These are phyloP conservation scores for Rhodotorula sphaerocarpa DNA, from an alignment of 768 basidiomycete species.

Conservation along the genomic window DNA sequence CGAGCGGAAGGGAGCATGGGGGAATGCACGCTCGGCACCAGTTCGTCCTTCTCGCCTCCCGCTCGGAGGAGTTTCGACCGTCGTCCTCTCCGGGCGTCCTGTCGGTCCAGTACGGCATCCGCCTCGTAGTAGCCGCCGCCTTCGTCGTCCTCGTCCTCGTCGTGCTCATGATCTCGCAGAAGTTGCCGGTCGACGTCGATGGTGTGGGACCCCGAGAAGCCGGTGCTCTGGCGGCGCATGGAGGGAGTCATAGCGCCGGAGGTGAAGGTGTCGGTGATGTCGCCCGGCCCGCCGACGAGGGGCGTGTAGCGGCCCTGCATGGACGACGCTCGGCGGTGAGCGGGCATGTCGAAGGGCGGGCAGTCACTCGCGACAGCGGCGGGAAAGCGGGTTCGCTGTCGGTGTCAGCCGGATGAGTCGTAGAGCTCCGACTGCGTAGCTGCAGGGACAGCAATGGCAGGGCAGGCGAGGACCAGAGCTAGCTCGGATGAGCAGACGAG, in stretches of 20 bases:
- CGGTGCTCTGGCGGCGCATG: not conserved
- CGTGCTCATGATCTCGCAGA: too few relatives aligned
- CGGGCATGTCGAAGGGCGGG: not conserved
- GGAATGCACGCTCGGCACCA: too few relatives aligned
- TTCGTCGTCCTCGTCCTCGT: not conserved
- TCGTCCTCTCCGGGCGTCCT: too few relatives aligned
- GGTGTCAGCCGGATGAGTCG: too few relatives aligned
- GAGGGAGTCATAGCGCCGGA: not conserved
- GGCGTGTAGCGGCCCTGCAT: conserved; percentile 6
- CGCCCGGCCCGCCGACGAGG: not conserved
- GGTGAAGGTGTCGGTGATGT: conserved; percentile 14
- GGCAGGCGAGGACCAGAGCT: too few relatives aligned
- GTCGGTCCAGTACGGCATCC: not conserved
- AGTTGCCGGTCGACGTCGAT: not conserved
- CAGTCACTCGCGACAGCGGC: too few relatives aligned
- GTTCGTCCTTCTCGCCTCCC: conserved; percentile 20
- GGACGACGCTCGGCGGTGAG: conserved; percentile 24
- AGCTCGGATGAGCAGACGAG: too few relatives aligned
- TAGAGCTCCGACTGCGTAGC: too few relatives aligned
- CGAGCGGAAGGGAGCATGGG: not conserved
- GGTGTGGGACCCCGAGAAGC: not conserved
- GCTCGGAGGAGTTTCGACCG: too few relatives aligned
- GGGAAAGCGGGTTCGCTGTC: too few relatives aligned
- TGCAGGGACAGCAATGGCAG: too few relatives aligned
- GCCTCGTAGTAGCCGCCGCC: not conserved